Evolutionary conservation across 495 filamentous ascomycete species (phyloP).

Genomic region (Trichodelitschia bisporula): DNA sequence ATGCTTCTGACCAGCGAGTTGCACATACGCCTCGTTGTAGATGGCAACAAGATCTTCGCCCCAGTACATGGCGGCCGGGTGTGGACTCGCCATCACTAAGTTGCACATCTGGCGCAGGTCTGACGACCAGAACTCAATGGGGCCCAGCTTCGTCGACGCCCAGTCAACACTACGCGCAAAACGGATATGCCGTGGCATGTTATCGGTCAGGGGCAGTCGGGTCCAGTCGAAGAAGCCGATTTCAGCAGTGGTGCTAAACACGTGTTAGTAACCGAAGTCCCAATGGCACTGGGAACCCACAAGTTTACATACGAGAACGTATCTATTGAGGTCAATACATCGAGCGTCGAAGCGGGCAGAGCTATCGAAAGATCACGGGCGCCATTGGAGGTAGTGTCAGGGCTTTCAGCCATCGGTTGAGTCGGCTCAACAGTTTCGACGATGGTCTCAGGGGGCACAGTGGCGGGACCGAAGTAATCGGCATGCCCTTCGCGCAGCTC

Average conservation of each 20-base stretch:
- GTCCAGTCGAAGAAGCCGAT: conserved; percentile 42
- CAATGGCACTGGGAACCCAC: too few species aligned
- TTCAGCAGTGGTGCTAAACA: conserved; percentile 6
- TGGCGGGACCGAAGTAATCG: too few species aligned
- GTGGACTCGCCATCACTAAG: conserved; percentile 45
- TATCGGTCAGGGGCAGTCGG: conserved; percentile 27
- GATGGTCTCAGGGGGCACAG: too few species aligned
- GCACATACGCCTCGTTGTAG: conserved; percentile 50
- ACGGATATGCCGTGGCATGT: conserved; percentile 34
- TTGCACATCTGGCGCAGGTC: conserved; percentile 38
- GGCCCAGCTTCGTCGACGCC: conserved; percentile 36
- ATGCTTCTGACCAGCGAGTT: conserved; percentile 44
- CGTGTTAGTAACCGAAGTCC: not conserved
- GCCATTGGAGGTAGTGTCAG: too few species aligned
- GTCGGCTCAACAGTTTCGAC: too few species aligned
- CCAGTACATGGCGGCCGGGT: conserved; percentile 53
- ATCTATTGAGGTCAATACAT: too few species aligned
- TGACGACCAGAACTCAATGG: conserved; percentile 35
- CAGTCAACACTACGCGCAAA: conserved; percentile 42
- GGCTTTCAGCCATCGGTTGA: too few species aligned
- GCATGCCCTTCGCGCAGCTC: too few species aligned
- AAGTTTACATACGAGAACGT: too few species aligned
- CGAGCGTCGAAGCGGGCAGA: too few species aligned
- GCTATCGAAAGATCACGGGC: too few species aligned
- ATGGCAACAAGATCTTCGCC: conserved; percentile 36